Evolutionary conservation across 306 rosid genomes (phyloP), one percentile per base, ranked within the genome.

Genomic region (Hylodesmum podocarpum): DNA sequence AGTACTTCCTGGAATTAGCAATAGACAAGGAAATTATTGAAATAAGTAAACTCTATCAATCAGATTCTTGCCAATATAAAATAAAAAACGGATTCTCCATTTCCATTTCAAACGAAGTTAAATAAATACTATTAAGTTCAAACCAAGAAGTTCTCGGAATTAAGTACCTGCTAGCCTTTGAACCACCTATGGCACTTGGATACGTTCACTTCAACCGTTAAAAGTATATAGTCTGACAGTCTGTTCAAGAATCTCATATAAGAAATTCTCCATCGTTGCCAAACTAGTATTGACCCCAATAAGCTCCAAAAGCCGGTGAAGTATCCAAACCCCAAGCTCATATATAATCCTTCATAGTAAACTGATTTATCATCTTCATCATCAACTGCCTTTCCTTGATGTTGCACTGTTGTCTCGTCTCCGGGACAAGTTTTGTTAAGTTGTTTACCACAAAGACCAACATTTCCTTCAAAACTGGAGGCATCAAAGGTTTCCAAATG

Each of bases 401-500:
- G 49, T 6, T 31, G 8, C 27, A 8, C 3, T 49, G 3, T 2
- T 37, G 78, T 27, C 54, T 12, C 7, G 6, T 74, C 54, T 46
- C 14, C 39, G 0, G 50, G 66, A 18, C 72, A 80, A 3, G 1
- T 43, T 54, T 33, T 66, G 22, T 66, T 19, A 1, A 75, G 78
- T 53, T 69, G 73, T 5, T 25, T 3, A 5, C 81, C 81, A 40
- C 81, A 81, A 9, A 81, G 83, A 47, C 72, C 46, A 5, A 15
- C 3, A 62, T 79, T 79, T 24, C 67, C 78, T 59, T 47, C 83
- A 81, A 39, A 81, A 16, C 55, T 14, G 3, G 71, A 66, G 3
- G 55, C 47, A 24, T 16, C 65, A 55, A 55, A 36, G 18, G 46
- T 80, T 19, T 80, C 36, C 14, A 80, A 3, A 0, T 80, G 76